Evolutionary conservation across 225 moss, liverwort and hornwort genomes (phyloP).

Genomic region (Straminergon stramineum): DNA sequence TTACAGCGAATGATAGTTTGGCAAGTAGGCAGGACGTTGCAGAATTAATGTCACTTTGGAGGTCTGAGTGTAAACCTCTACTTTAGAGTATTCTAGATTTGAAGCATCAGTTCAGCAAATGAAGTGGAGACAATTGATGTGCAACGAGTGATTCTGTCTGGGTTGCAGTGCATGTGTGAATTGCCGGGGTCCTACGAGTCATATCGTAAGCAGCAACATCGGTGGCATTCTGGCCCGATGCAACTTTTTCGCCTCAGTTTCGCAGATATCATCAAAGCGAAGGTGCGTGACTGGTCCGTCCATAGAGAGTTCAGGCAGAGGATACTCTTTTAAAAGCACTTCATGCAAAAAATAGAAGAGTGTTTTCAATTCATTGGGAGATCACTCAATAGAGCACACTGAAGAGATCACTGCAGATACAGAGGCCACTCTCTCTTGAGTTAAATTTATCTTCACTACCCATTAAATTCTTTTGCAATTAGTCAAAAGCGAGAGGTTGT

Average conservation of each 20-base stretch:
- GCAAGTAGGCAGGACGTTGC: no score
- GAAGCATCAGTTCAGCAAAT: background rate
- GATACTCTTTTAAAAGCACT: background rate
- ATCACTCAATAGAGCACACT: background rate
- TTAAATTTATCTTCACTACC: background rate
- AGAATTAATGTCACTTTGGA: background rate
- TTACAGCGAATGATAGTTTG: background rate
- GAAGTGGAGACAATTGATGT: background rate
- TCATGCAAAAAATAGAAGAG: no score
- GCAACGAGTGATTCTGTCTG: background rate
- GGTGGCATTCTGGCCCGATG: conserved; percentile 51
- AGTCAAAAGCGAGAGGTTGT: background rate
- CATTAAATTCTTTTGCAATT: background rate
- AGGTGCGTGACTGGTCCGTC: background rate
- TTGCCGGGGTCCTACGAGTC: conserved; percentile 26
- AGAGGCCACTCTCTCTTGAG: background rate
- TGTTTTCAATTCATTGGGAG: background rate
- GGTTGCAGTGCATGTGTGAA: conserved; percentile 24
- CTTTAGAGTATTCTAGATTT: background rate
- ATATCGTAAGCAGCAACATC: conserved; percentile 28
- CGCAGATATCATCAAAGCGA: conserved; percentile 16
- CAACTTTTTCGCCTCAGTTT: conserved; percentile 34
- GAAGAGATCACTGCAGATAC: background rate
- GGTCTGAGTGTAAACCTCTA: background rate
- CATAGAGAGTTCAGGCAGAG: background rate